Evolutionary conservation across 164 flowering plant species (phyloP), one percentile per base, ranked within the genome.

Genomic region (Sedum album): DNA sequence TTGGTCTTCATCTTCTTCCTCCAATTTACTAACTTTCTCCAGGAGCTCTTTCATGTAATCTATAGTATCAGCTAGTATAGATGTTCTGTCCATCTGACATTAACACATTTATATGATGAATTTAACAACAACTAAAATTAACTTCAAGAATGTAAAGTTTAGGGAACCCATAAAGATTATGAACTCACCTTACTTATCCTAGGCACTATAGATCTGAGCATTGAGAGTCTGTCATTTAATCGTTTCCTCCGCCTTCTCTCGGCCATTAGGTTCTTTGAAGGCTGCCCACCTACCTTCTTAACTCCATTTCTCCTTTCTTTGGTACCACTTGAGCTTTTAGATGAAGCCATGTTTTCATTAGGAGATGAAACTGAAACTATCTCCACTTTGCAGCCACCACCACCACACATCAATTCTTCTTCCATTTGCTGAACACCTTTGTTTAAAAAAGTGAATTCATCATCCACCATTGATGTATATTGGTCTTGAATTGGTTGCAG

Each of bases 261-360:
- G 0, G 97, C 97, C 97, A 92, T 88, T 36, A 92, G 77, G 75
- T 92, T 92, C 84, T 93, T 93, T 0, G 96, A 90, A 4, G 95
- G 98, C 78, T 84, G 93, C 1, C 98, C 98, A 38, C 80, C 86
- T 28, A 80, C 41, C 72, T 79, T 93, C 85, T 81, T 89, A 4
- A 53, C 74, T 68, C 69, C n/a, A 4, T 48, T 62, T 71, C 76
- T 77, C 60, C 70, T 75, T 65, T 75, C 81, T 39, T 33, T 60
- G 68, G 69, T 57, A 4, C 69, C 65, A 30, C 80, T 81, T 68
- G 70, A 65, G 41, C 68, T 74, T 51, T 75, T 76, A 66, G 21
- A 76, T 18, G 72, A n/a, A 15, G 20, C 76, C 44, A 66, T 26
- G 10, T 70, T 75, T 1, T 62, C 61, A 26, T 68, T 71, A 4